Conservation (phyloP, 2,329 filamentous ascomycete species). For the Coleophoma cylindrospora region DNA sequence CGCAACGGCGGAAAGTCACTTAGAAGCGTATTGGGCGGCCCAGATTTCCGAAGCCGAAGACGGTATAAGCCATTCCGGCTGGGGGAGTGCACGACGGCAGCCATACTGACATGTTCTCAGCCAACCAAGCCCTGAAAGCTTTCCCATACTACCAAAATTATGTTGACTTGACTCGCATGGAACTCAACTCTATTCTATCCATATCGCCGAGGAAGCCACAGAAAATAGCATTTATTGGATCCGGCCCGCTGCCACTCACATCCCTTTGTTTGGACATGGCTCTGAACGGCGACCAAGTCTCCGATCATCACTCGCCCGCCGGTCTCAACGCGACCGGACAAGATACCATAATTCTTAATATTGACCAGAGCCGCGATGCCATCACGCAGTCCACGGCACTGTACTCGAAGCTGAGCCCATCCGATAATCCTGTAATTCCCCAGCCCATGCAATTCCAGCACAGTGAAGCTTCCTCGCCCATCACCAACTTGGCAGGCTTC, state of each 20-base stretch:
- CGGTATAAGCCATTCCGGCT: conserved; percentile 4
- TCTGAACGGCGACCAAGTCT: conserved; percentile 13
- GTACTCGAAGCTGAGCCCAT: conserved; percentile 26
- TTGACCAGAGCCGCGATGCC: conserved; percentile 33
- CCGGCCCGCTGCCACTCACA: conserved; percentile 43
- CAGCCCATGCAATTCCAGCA: conserved; percentile 32
- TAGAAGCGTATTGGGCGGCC: conserved; percentile 39
- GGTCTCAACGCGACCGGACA: not conserved
- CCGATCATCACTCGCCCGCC: not conserved
- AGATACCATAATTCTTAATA: conserved; percentile 29
- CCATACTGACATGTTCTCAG: conserved; percentile 7
- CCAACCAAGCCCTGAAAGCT: conserved; percentile 21
- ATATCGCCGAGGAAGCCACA: conserved; percentile 24
- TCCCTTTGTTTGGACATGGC: conserved; percentile 36
- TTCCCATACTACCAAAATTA: conserved; percentile 48
- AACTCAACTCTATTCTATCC: conserved; percentile 35
- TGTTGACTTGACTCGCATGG: conserved; percentile 39
- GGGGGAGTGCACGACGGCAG: not conserved
- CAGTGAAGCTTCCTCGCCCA: conserved; percentile 24
- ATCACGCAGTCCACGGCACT: conserved; percentile 27
- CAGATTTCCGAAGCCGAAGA: conserved; percentile 22
- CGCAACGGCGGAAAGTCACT: conserved; percentile 35
- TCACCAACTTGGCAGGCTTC: conserved; percentile 23
- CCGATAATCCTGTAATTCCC: not conserved
- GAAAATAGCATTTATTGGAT: conserved; percentile 42